Evolutionary conservation across 2,329 filamentous ascomycete species (phyloP).

Genomic region (Microdochium paspali): DNA sequence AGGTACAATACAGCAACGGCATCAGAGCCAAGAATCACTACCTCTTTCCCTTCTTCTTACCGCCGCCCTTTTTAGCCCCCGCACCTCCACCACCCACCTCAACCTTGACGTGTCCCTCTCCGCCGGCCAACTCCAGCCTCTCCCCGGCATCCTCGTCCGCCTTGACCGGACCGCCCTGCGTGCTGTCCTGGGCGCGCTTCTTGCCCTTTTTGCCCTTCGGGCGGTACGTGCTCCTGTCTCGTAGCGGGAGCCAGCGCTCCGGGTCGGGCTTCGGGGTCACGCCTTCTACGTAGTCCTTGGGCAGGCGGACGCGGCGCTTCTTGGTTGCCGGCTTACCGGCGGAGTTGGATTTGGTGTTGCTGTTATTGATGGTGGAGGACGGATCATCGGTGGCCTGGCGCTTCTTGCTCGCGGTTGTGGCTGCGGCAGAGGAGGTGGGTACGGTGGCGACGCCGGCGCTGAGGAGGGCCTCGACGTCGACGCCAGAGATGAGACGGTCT

Average conservation of each 20-base stretch:
- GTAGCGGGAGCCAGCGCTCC: slow-evolving; percentile 86
- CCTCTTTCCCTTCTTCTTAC: slow-evolving; percentile 37
- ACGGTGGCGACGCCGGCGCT: slow-evolving; percentile 52
- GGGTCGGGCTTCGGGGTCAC: slow-evolving; percentile 78
- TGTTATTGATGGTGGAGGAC: no score
- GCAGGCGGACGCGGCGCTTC: slow-evolving; percentile 44
- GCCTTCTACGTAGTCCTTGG: slow-evolving; percentile 65
- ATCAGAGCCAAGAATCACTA: no score
- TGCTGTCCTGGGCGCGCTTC: slow-evolving; percentile 68
- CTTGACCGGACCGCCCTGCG: slow-evolving; percentile 70
- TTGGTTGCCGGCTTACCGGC: slow-evolving; percentile 28
- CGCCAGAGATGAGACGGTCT: slow-evolving; percentile 47
- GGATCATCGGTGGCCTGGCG: slow-evolving; percentile 29
- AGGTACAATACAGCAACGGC: no score
- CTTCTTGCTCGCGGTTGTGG: slow-evolving; percentile 31
- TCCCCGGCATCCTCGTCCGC: slow-evolving; percentile 49
- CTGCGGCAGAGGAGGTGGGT: slow-evolving; percentile 23
- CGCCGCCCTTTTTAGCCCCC: slow-evolving; percentile 25
- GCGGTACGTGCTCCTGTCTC: slow-evolving; percentile 79
- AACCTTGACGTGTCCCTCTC: slow-evolving; percentile 53
- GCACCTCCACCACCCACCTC: slow-evolving; percentile 42
- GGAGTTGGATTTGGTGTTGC: no score
- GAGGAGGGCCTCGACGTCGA: slow-evolving; percentile 55
- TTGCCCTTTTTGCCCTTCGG: slow-evolving; percentile 91
- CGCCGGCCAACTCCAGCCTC: slow-evolving; percentile 54